Evolutionary conservation across 176 grass and related monocot genomes (phyloP), one percentile per base, ranked within the genome.

Genomic region (Otatea glauca): DNA sequence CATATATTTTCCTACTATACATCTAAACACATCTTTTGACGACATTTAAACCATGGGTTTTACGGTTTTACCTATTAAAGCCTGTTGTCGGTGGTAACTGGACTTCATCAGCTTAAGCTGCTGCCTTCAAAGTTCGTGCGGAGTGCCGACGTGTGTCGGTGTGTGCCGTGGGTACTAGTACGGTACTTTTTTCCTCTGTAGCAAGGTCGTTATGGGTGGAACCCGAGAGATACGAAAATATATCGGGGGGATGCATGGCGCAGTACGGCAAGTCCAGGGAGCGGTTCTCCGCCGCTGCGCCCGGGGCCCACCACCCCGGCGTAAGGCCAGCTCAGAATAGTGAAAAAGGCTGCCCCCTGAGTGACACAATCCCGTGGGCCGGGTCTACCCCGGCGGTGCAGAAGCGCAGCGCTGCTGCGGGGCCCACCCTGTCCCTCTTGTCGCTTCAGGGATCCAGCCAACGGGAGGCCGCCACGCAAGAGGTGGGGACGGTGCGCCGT

Each of bases 351-450:
- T 37, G 4, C 15, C 38, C 39, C 55, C 55, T 59, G 53, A n/a
- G n/a, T n/a, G n/a, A 25, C 54, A 74, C 48, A 11, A 24, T 27
- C 6, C 53, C 68, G 67, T 73, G 59, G 17, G 17, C 44, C 69
- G 23, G 12, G 16, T 64, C 69, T 54, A 66, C 58, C n/a, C 13
- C 10, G 9, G 37, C 60, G 20, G 17, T 12, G 29, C 25, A 76
- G 62, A 45, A 77, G 29, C 18, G 38, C 83, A 77, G 50, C 64
- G 29, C 20, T 56, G 54, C 15, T 54, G 21, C 20, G 20, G 51
- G 54, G 20, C 67, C 84, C 76, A 34, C 76, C 76, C 23, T 55
- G 84, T 56, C 68, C 21, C n/a, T 35, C n/a, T 35, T 39, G 77
- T 56, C 69, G 45, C 42, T 39, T 35, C 21, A 17, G 42, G 9